Evolutionary conservation across 78 protist genomes (phyloP).

Genomic region (Acrasis kona): DNA sequence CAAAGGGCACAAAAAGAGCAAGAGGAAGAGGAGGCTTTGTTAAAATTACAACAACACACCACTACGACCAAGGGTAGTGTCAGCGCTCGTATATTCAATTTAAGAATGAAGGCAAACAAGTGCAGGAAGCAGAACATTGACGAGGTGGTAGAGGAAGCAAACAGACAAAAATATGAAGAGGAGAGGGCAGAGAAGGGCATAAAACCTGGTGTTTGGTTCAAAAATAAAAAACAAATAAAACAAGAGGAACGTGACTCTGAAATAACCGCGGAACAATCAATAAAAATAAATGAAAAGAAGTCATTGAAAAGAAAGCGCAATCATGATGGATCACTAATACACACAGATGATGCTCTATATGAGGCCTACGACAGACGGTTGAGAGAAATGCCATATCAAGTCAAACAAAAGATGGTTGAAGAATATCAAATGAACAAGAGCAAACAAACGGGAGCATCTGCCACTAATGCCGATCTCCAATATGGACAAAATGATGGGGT

Average conservation of each 20-base stretch:
- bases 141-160: conserved; percentile 16
- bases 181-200: background rate
- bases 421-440: background rate
- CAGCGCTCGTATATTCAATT: background rate
- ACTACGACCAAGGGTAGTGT: background rate
- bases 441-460: background rate
- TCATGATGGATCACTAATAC: too few relatives aligned
- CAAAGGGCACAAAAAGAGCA: background rate
- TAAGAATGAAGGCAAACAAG: conserved; percentile 21
- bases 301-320: background rate
- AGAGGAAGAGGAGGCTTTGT: background rate
- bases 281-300: background rate
- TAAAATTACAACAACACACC: background rate
- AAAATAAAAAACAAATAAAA: conserved; percentile 1
- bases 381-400: background rate
- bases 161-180: conserved; percentile 18
- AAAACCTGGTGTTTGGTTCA: background rate
- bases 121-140: conserved; percentile 16
- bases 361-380: background rate
- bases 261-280: background rate
- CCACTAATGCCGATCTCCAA: background rate
- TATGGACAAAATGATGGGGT: background rate
- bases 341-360: background rate
- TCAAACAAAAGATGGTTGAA: background rate
- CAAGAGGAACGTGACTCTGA: background rate